Evolutionary conservation across 176 grass and related monocot species (phyloP).

Genomic region (Elymus sibiricus): DNA sequence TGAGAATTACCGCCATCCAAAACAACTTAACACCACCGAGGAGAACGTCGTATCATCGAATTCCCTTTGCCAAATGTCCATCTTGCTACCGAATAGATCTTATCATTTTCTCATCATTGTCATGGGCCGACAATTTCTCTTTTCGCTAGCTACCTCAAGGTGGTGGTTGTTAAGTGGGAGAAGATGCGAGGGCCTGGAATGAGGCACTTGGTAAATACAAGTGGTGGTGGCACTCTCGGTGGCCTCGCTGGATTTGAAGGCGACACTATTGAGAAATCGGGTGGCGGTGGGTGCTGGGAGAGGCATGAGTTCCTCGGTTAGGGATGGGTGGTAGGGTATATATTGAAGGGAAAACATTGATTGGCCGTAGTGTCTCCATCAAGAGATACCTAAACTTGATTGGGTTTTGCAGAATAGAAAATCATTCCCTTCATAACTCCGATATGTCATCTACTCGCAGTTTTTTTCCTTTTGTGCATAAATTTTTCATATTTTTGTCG

Average conservation of each 20-base stretch:
- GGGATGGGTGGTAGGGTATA: too few relatives aligned
- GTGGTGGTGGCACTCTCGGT: neutral
- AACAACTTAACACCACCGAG: neutral
- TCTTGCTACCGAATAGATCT: neutral
- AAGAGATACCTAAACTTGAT: too few relatives aligned
- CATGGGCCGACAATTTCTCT: neutral
- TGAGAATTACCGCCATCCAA: neutral
- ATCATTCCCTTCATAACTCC: too few relatives aligned
- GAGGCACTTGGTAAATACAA: neutral
- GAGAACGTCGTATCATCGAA: neutral
- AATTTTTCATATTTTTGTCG: too few relatives aligned
- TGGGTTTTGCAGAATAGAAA: too few relatives aligned
- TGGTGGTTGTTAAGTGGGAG: neutral
- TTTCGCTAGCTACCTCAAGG: neutral
- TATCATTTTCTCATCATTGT: neutral
- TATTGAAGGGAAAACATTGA: too few relatives aligned
- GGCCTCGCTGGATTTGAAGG: neutral
- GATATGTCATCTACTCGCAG: too few relatives aligned
- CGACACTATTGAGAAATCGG: neutral
- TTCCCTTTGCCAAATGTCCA: neutral
- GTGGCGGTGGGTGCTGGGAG: too few relatives aligned
- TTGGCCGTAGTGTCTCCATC: too few relatives aligned
- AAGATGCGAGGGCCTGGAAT: neutral
- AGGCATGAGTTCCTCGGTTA: neutral
- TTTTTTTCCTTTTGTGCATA: too few relatives aligned